Conservation (phyloP, 208 protist genomes). For the Angomonas deanei region DNA sequence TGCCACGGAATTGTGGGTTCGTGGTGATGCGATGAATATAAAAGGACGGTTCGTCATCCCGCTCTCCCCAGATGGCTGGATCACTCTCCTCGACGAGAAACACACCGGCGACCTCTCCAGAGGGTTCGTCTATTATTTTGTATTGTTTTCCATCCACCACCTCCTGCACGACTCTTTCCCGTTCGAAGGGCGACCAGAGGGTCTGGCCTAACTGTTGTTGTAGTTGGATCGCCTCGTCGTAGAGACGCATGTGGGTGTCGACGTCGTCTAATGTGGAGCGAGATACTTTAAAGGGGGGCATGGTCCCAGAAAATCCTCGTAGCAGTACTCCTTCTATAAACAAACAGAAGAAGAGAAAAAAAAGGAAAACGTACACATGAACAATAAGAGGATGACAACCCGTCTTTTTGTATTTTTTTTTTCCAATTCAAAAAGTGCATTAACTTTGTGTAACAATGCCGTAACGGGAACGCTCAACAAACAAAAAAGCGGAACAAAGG, state of each 20-base stretch:
- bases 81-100: conserved; percentile 13
- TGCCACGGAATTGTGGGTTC: neutral
- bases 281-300: neutral
- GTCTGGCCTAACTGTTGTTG: conserved; percentile 3
- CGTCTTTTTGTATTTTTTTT: too few species aligned
- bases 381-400: conserved; percentile 1
- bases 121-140: conserved; percentile 5
- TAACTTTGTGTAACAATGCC: neutral
- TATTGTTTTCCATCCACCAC: conserved; percentile 8
- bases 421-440: neutral
- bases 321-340: neutral
- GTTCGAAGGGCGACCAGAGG: conserved; percentile 11
- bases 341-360: neutral
- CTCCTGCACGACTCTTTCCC: conserved; percentile 2
- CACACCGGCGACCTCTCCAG: neutral
- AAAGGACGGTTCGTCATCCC: conserved; percentile 4
- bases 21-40: conserved; percentile 9
- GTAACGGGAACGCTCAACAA: neutral
- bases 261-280: conserved; percentile 3
- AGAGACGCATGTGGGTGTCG: conserved; percentile 8
- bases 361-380: neutral
- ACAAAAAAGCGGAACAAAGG: neutral
- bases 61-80: conserved; percentile 9
- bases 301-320: too few species aligned
- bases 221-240: conserved; percentile 7